Evolutionary conservation across 208 protist genomes (phyloP).

Genomic region (Vickermania ingenoplastis): DNA sequence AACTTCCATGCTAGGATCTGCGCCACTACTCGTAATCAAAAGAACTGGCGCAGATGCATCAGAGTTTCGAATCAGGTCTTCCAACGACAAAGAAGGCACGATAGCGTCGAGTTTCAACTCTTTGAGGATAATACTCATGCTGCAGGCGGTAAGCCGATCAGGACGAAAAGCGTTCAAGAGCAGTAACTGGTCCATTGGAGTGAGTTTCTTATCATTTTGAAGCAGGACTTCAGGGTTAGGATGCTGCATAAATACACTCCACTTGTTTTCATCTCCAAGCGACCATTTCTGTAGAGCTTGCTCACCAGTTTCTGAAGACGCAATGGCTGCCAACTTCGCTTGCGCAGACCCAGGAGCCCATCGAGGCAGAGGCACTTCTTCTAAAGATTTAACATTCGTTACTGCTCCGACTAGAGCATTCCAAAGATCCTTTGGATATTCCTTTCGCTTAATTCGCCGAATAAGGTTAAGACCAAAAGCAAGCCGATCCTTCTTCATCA

Average conservation of each 20-base stretch:
- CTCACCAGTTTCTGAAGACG: slow-evolving; percentile 25
- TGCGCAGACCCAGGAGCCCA: slow-evolving; percentile 56
- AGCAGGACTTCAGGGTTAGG: slow-evolving; percentile 60
- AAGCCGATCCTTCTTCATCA: slow-evolving; percentile 89
- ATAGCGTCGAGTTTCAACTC: slow-evolving; percentile 62
- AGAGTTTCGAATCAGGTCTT: slow-evolving; percentile 42
- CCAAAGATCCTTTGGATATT: slow-evolving; percentile 81
- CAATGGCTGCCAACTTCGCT: slow-evolving; percentile 36
- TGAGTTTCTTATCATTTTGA: slow-evolving; percentile 21
- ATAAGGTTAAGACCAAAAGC: slow-evolving; percentile 93
- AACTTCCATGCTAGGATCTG: slow-evolving; percentile 92
- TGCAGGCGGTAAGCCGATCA: slow-evolving; percentile 89
- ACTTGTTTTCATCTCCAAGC: slow-evolving; percentile 38
- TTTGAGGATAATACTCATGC: slow-evolving; percentile 48
- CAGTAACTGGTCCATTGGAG: slow-evolving; percentile 90
- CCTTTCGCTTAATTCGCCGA: slow-evolving; percentile 69
- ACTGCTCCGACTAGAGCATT: slow-evolving; percentile 71
- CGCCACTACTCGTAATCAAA: slow-evolving; percentile 90
- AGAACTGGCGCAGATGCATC: slow-evolving; percentile 70
- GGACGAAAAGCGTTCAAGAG: slow-evolving; percentile 93
- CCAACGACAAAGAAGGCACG: slow-evolving; percentile 54
- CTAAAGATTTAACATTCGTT: slow-evolving; percentile 14
- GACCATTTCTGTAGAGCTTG: slow-evolving; percentile 43
- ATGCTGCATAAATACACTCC: slow-evolving; percentile 66
- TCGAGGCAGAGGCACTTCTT: slow-evolving; percentile 20